A percentile compares a stretch with the other conserved stretches of the same genome.
Conservation (phyloP, 257 asterid genomes). For the Petunia axillaris region DNA sequence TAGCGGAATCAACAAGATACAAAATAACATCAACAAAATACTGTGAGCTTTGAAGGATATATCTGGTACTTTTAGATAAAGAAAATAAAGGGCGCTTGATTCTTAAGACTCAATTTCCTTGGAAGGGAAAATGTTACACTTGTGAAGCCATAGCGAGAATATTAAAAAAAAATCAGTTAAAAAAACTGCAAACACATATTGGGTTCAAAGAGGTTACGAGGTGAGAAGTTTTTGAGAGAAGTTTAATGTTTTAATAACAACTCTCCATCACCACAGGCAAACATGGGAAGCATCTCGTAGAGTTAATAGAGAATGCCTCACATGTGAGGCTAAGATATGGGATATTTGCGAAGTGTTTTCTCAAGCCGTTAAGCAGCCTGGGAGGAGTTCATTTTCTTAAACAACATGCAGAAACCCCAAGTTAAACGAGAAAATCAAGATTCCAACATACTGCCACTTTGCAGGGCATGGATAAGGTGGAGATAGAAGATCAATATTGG, state of each 20-base stretch:
- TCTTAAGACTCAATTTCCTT: neutral
- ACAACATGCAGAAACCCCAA: neutral
- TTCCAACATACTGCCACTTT: neutral
- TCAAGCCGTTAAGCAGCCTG: neutral
- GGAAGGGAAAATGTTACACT: neutral
- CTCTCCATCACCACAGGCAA: neutral
- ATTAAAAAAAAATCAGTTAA: neutral
- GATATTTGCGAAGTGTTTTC: neutral
- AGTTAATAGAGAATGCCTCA: neutral
- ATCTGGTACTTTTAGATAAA: neutral
- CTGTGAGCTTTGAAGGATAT: neutral
- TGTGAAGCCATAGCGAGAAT: conserved; percentile 9
- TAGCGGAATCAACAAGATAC: neutral
- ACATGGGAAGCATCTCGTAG: neutral
- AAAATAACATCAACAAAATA: neutral
- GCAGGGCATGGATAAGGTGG: neutral
- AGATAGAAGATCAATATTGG: too few relatives aligned
- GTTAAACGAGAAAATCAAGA: neutral
- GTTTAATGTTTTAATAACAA: neutral
- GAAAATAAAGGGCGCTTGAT: neutral
- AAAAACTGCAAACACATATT: neutral
- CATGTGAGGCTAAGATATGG: neutral
- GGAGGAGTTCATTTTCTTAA: neutral
- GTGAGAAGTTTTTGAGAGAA: neutral
- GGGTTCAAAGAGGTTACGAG: conserved; percentile 9